Base-by-base conservation (phyloP, 108 stramenopile genomes). In the Skeletonema costatum region DNA sequence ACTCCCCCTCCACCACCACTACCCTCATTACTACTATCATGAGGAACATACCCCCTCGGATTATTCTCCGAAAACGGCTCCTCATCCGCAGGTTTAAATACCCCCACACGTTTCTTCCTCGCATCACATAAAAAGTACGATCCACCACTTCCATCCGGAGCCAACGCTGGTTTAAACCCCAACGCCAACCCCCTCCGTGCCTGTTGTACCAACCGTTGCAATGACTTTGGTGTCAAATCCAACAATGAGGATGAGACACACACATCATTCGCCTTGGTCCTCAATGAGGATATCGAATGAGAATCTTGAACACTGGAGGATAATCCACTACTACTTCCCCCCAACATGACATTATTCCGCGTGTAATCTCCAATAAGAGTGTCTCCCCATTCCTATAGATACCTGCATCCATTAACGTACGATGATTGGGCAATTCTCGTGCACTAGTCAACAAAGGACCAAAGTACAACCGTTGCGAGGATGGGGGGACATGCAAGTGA, bases 41-140 rank as follows among this genome's bases (percentile, higher is more conserved):
- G 82, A 46, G 72, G 87, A 31, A 92, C 87, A 63, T 94, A 92
- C 8, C 95, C 93, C 31, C 96, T 82, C 2, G 99, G 98, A 75
- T 99, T 99, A 85, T 98, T 98, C 75, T 92, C 95, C 13, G 97
- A 96, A 75, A 95, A 97, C 0, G 98, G 98, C 75, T 99, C 99
- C 74, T 99, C 99, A 81, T 99, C 99, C 9, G 90, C 85, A 14
- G 99, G 98, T 72, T 99, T 99, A 86, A 98, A 99, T 21, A 97
- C 97, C 3, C 89, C 98, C 35, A 98, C 88, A 33, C 87, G 85
- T n/a, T 70, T 84, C 46, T 96, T 97, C 5, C 84, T 64, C 0
- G 90, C 88, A 83, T 97, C 93, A 58, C 89, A 85, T 12, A 99
- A 76, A 77, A 98, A 98, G 86, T 99, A 99, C 5, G 97, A 96